Base-by-base conservation (phyloP, 352 stramenopile species). In the Globisporangium splendens region DNA sequence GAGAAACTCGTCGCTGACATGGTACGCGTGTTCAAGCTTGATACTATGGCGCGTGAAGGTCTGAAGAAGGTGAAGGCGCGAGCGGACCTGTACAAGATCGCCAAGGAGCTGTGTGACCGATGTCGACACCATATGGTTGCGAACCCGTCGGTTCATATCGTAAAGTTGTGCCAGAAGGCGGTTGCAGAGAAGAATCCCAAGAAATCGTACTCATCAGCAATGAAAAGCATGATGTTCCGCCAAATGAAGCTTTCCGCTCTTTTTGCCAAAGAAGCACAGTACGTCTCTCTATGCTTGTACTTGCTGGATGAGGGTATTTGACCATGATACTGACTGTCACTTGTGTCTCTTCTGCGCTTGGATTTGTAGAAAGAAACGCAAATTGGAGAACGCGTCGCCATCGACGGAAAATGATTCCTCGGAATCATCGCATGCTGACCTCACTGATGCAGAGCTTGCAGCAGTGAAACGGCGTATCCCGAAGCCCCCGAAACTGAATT, bases 151-250 rank as follows among this genome's bases (percentile, higher is more conserved):
- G 81, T 93, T 18, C 81, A 91, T 59, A 81, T 91, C 49, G 78
- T 93, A 2, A 90, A 91, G 68, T 71, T 93, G 6, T 88, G 77
- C 24, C 77, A 93, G 53, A 86, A 91, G 65, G 75, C 82, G 0
- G 56, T 84, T 35, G 83, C 83, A 8, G 80, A 73, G 46, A 80
- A 78, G 42, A 87, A 91, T 54, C 83, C 83, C 12, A 89, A 86
- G 61, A 90, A 88, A 62, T 82, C 79, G 21, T 93, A 91, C 64
- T 93, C 83, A 17, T 88, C 75, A 14, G 77, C 77, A 17, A 93
- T 93, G 83, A 93, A 91, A 65, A 89, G 82, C 46, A 90, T 91
- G 79, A 91, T 93, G 68, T 83, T 77, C 59, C 79, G 80, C 2
- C 83, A 93, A 53, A 88, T 93, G 77, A 88, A 89, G 62, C 72